A percentile compares a stretch with the other conserved stretches of the same genome.
These are phyloP conservation scores for Schizosaccharomyces pombe DNA, from an alignment of 805 yeast genomes.

Conservation along the genomic window DNA sequence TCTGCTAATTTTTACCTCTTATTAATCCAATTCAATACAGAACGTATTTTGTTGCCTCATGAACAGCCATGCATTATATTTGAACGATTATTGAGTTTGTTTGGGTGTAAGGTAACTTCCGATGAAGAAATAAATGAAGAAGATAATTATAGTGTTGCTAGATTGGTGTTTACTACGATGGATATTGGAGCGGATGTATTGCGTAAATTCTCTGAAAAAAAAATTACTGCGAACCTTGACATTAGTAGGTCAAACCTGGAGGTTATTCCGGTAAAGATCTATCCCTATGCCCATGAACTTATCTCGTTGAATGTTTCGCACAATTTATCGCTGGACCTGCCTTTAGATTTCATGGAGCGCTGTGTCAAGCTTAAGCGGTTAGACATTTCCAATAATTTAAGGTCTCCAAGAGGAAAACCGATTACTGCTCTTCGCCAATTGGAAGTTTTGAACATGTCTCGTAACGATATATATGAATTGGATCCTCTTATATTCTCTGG, in stretches of 20 bases:
- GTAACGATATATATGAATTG: constrained; percentile 13
- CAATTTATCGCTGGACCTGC: constrained; percentile 66
- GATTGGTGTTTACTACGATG: constrained; percentile 47
- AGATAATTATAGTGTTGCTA: constrained; percentile 60
- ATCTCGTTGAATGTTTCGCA: constrained; percentile 61
- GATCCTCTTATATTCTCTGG: constrained; percentile 31
- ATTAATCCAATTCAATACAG: constrained; percentile 19
- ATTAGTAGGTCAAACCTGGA: constrained; percentile 51
- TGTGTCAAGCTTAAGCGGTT: constrained; percentile 21
- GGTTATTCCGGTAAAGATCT: constrained; percentile 64
- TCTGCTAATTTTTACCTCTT: constrained; percentile 56
- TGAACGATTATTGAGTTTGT: constrained; percentile 40
- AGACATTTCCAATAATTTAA: background rate
- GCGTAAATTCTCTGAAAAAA: constrained; percentile 30
- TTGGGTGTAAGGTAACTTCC: constrained; percentile 65
- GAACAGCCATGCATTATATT: constrained; percentile 65
- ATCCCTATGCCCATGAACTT: constrained; percentile 58
- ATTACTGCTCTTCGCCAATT: background rate
- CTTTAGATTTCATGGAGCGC: constrained; percentile 63
- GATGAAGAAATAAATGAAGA: constrained; percentile 60
- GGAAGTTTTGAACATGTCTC: background rate
- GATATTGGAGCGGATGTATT: constrained; percentile 38
- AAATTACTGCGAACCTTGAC: constrained; percentile 50
- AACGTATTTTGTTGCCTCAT: constrained; percentile 36
- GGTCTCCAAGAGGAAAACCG: background rate